Evolutionary conservation across 2,329 filamentous ascomycete genomes (phyloP), one percentile per base, ranked within the genome.

Genomic region (Elsinoe necatrix): DNA sequence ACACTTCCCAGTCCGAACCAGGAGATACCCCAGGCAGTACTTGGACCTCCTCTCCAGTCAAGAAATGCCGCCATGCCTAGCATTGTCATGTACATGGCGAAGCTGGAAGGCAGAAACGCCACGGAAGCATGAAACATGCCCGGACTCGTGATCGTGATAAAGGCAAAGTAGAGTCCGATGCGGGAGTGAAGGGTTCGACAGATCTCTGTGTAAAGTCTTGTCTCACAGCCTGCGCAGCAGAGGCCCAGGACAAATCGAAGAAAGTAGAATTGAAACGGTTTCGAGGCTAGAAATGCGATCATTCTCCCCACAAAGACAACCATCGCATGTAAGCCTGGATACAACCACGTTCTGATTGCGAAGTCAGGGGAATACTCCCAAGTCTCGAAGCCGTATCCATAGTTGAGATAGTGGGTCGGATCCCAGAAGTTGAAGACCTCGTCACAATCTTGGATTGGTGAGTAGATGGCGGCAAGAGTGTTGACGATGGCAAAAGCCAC

Each of bases 391-490:
- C 92, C 93, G 67, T 95, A 92, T 64, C 89, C 88, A 75, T 96
- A 90, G 58, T 84, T 86, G 25, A 98, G 80, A 71, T 96, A 98
- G 72, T 98, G 93, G 0, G 91, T 84, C 0, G 93, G 92, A 66
- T 98, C 93, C 90, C 92, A 98, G 76, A 95, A 98, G 71, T 98
- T 98, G 80, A 95, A 98, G 9, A 92, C 92, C 75, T 98, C 93
- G 66, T 98, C 93, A 69, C 93, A 98, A 72, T 98, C 93, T 70
- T 96, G 91, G 62, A 98, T 95, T 0, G 93, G 93, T 1, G 90
- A 85, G 69, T 85, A 92, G 29, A 86, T 66, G 9, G 92, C 93
- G 5, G 92, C 87, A 20, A 92, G 65, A 16, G 86, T 62, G 67
- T 89, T 89, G 62, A 86, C 84, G 27, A 77, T 75, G 45, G 95